phyloP scores from a whole-genome alignment of 352 stramenopile genomes.

The Thalassiosira mediterranea region DNA sequence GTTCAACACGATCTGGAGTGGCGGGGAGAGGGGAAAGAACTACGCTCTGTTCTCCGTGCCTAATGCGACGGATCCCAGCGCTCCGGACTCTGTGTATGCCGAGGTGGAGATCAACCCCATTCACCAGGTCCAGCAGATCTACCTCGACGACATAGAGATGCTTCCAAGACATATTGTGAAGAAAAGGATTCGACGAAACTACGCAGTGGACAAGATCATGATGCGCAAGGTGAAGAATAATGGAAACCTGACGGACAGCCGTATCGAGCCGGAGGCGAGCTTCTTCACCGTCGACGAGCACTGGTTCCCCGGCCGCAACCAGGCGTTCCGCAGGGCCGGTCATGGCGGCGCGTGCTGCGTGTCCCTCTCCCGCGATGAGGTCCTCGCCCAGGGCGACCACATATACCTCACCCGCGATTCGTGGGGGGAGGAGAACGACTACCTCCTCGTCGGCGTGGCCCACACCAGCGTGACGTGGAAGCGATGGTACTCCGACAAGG shows the following conservation, averaged over 20 bases:
- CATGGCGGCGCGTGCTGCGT: constrained; percentile 18
- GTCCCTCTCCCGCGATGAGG: not conserved
- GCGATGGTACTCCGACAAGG: not conserved
- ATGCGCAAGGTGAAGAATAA: constrained; percentile 5
- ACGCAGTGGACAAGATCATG: constrained; percentile 2
- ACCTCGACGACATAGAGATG: constrained; percentile 6
- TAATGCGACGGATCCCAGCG: constrained; percentile 5
- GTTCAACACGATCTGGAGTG: constrained; percentile 20
- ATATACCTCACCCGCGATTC: constrained; percentile 2
- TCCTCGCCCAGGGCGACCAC: constrained; percentile 4
- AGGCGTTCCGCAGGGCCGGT: not conserved
- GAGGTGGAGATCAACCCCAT: constrained; percentile 6
- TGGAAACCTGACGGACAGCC: constrained; percentile 6
- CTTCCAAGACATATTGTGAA: not conserved
- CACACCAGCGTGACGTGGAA: constrained; percentile 2
- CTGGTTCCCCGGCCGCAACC: constrained; percentile 14
- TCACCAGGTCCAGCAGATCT: constrained; percentile 11
- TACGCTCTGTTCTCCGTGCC: constrained; percentile 7
- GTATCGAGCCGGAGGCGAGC: not conserved
- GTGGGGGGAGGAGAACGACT: constrained; percentile 5
- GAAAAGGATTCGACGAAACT: constrained; percentile 2
- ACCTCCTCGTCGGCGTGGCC: constrained; percentile 14
- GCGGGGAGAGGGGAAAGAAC: constrained; percentile 1
- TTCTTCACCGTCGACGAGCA: constrained; percentile 16
- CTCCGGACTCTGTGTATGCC: constrained; percentile 16